These are phyloP conservation scores for Curvularia eragrostidis DNA, from an alignment of 2,329 filamentous ascomycete species.

Conservation along the genomic window DNA sequence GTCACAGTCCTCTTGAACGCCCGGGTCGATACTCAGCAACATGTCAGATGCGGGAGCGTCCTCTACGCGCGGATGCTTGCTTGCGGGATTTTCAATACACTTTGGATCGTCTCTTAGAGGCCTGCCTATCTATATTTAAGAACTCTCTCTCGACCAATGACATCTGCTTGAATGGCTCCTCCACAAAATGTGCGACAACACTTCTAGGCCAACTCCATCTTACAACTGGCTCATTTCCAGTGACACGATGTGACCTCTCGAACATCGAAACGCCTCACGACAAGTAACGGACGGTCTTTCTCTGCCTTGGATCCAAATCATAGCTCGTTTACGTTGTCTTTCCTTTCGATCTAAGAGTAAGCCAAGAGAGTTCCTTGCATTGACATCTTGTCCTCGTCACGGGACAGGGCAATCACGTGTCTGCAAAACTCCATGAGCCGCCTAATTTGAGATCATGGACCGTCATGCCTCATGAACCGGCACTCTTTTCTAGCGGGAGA, in stretches of 20 bases:
- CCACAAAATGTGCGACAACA: background rate
- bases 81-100: background rate
- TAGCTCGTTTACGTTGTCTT: background rate
- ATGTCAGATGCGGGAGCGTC: background rate
- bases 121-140: background rate
- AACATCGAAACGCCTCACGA: background rate
- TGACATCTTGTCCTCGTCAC: background rate
- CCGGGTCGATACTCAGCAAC: background rate
- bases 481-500: background rate
- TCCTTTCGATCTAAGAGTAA: background rate
- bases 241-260: background rate
- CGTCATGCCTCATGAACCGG: background rate
- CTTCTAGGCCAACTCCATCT: background rate
- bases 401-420: background rate
- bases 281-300: background rate
- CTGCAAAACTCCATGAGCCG: background rate
- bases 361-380: background rate
- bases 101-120: background rate
- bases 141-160: background rate
- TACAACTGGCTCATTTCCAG: background rate
- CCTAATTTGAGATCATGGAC: background rate
- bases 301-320: background rate
- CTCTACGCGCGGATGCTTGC: background rate
- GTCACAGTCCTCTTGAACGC: background rate
- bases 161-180: background rate